Percentiles rank a stretch among this genome's conserved stretches.
These are phyloP conservation scores for Epichloe bromicola DNA, from an alignment of 2,329 filamentous ascomycete species.

Conservation along the genomic window DNA sequence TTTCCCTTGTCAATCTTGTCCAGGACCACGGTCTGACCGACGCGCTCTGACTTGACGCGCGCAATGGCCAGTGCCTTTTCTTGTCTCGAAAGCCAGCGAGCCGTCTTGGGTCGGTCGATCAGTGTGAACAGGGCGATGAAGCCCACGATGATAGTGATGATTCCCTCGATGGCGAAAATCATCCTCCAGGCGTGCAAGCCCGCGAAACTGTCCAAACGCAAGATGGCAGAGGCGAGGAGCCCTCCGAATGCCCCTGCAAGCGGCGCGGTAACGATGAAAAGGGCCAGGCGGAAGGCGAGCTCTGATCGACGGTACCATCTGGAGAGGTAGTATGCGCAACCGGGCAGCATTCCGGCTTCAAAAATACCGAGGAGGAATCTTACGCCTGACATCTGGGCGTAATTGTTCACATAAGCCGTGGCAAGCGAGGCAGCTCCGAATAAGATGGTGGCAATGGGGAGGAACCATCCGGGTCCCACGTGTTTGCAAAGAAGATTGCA, in stretches of 20 bases:
- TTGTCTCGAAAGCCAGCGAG: constrained; percentile 49
- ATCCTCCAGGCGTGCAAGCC: constrained; percentile 47
- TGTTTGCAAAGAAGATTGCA: constrained; percentile 56
- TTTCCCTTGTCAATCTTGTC: constrained; percentile 50
- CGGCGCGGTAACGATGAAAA: constrained; percentile 60
- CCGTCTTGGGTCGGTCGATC: constrained; percentile 56
- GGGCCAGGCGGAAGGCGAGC: constrained; percentile 50
- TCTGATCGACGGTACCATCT: constrained; percentile 61
- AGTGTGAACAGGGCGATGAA: constrained; percentile 51
- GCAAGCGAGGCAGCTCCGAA: constrained; percentile 52
- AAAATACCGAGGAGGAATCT: constrained; percentile 57
- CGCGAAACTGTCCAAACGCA: constrained; percentile 46
- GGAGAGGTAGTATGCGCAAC: constrained; percentile 60
- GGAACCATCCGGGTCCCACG: constrained; percentile 59
- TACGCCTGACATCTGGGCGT: constrained; percentile 40
- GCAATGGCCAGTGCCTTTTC: constrained; percentile 55
- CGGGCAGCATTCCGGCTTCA: constrained; percentile 62
- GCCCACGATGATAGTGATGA: constrained; percentile 39
- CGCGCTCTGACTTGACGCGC: constrained; percentile 54
- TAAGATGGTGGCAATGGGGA: constrained; percentile 46
- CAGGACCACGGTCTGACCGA: constrained; percentile 48
- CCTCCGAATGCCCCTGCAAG: constrained; percentile 61
- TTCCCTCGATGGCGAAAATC: constrained; percentile 59
- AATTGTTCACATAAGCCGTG: constrained; percentile 50
- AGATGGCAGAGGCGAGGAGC: constrained; percentile 49